phyloP scores from a whole-genome alignment of 1,284 basidiomycete species.

The Rhodotorula mucilaginosa region DNA sequence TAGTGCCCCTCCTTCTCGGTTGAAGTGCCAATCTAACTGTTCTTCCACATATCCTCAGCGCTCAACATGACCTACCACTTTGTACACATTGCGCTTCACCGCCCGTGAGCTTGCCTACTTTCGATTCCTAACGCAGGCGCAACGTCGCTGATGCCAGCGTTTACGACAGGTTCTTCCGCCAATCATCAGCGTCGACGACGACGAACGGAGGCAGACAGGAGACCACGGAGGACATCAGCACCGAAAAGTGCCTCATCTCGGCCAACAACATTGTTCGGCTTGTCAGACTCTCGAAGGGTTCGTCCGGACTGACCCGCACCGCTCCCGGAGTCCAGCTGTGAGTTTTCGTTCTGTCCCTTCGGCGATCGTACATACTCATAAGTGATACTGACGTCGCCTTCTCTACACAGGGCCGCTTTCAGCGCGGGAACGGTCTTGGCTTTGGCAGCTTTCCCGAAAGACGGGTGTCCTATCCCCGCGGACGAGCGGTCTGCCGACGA shows the following conservation, averaged over 20 bases:
- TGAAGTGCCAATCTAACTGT: not conserved
- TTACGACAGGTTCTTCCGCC: slow-evolving; percentile 32
- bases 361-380: too few species aligned
- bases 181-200: slow-evolving; percentile 13
- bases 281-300: slow-evolving; percentile 28
- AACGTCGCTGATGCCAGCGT: not conserved
- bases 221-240: slow-evolving; percentile 18
- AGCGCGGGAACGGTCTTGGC: slow-evolving; percentile 34
- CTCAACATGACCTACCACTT: slow-evolving; percentile 17
- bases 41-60: not conserved
- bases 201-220: not conserved
- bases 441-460: slow-evolving; percentile 23
- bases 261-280: slow-evolving; percentile 33
- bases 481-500: not conserved
- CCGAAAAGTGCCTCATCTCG: slow-evolving; percentile 33
- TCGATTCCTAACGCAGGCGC: not conserved
- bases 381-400: not conserved
- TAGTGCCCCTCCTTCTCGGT: too few species aligned
- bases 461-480: too few species aligned
- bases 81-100: slow-evolving; percentile 22
- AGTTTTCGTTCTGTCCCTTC: not conserved
- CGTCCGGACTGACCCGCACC: slow-evolving; percentile 14
- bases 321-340: slow-evolving; percentile 34
- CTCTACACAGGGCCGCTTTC: slow-evolving; percentile 23
- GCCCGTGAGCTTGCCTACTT: slow-evolving; percentile 11